Evolutionary conservation across 192 early-diverging fungal genomes (phyloP).

Genomic region (Coemansia sp.): DNA sequence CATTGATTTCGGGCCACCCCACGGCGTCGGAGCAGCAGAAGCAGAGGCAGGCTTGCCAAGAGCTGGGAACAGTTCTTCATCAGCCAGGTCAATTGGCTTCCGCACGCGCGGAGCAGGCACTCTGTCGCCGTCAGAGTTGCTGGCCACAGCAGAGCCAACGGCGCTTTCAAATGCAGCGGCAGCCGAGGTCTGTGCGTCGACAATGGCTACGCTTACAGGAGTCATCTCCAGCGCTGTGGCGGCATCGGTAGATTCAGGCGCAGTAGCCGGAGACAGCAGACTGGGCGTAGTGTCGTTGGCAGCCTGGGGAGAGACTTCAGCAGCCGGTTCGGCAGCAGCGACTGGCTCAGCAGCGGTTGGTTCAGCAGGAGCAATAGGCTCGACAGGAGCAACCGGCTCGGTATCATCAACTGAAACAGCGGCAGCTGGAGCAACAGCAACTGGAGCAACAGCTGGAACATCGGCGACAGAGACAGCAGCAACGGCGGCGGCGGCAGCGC

Average conservation of each 20-base stretch:
- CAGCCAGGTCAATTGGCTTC: constrained; percentile 29
- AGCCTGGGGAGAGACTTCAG: neutral
- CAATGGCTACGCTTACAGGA: neutral
- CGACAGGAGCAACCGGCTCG: neutral
- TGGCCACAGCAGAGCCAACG: constrained; percentile 39
- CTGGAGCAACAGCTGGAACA: neutral
- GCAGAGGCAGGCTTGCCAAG: constrained; percentile 60
- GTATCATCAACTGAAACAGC: neutral
- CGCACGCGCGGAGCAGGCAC: neutral
- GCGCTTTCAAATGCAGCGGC: constrained; percentile 35
- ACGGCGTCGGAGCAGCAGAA: constrained; percentile 37
- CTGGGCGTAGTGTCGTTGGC: neutral
- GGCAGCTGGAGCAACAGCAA: neutral
- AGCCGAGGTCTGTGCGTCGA: constrained; percentile 12
- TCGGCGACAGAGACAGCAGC: constrained; percentile 25
- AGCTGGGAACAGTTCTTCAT: constrained; percentile 72
- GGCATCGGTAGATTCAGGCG: neutral
- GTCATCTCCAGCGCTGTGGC: neutral
- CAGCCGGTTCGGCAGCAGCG: neutral
- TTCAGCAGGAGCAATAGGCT: neutral
- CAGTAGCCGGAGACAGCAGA: neutral
- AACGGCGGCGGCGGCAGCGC: constrained; percentile 1
- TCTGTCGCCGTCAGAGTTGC: constrained; percentile 15
- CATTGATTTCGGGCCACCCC: constrained; percentile 28
- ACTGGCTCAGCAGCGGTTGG: neutral